Evolutionary conservation across 2,329 filamentous ascomycete species (phyloP), one percentile per base, ranked within the genome.

Genomic region (Colletotrichum navitas): DNA sequence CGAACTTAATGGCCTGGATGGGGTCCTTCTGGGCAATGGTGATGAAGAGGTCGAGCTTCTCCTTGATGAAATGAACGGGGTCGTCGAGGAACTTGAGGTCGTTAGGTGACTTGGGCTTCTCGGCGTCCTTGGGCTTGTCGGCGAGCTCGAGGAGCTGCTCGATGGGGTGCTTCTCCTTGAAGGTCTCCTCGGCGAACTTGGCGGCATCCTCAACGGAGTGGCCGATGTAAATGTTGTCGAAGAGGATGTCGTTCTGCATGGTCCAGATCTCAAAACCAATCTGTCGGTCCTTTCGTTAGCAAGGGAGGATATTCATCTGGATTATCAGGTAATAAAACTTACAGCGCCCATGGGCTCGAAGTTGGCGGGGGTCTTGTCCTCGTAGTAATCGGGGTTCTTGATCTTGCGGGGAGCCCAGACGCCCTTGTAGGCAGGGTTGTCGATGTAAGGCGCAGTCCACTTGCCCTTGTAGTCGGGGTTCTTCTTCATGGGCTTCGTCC

Each of bases 201-300:
- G 93, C 91, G 74, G 96, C 96, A 77, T 99, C 96, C 80, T 94
- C 94, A 77, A 96, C 83, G 26, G 95, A 98, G 91, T 99, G 96
- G 75, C 96, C 96, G 82, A 99, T 94, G 90, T 98, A 99, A 88
- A 99, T 97, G 91, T 99, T 99, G 90, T 98, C 94, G 79, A 99
- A 98, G 79, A 98, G 92, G 78, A 99, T 98, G 81, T 98, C 93
- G 83, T 91, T 97, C 86, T 98, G 95, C 96, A 99, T 99, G 79
- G 96, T 98, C 96, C 96, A 99, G 86, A 99, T 95, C 85, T 99
- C 96, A 80, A 98, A 98, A 78, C 96, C 96, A 85, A 98, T 95
- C 93, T 94, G 79, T 52, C n/a, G 43, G 8, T 29, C 55, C 16
- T 21, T 10, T 16, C 21, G 55, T 41, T 29, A 54, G 6, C 60